Evolutionary conservation across 495 filamentous ascomycete genomes (phyloP), one percentile per base, ranked within the genome.

Genomic region (Clavariopsis aquatica): DNA sequence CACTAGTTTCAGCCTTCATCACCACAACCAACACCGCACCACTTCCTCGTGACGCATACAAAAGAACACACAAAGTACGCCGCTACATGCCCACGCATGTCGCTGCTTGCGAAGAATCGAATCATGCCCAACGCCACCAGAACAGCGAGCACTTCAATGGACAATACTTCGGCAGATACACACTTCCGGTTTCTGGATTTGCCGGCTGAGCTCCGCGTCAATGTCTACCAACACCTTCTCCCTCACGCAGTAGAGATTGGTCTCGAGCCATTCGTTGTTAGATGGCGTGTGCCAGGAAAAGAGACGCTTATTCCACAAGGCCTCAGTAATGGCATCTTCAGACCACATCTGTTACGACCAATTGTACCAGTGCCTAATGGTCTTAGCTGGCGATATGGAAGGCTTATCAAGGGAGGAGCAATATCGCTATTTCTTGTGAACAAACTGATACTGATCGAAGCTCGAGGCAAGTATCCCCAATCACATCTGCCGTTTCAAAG

Each of bases 141-240:
- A n/a, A n/a, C n/a, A n/a, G n/a, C n/a, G n/a, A n/a, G n/a, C n/a
- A n/a, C n/a, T 12, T 34, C 31, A 34, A 34, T 34, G 31, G 31
- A 12, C 31, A 34, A 5, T 12, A 34, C 5, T 12, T n/a, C n/a
- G n/a, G n/a, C 36, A 41, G 19, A 54, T 29, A 31, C 26, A 19
- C 22, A 24, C 20, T 66, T 60, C 26, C 22, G 49, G 19, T 66
- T 66, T 31, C 24, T 60, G 8, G 63, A 54, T 19, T 47, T 66
- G 20, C 49, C 63, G 1, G 55, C 63, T 15, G 63, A 66, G 49
- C 36, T 66, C 7, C 46, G 63, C 7, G 12, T 52, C 8, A 3
- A 15, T 7, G 56, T 66, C 29, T 66, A 60, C 31, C 49, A 54
- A 0, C 20, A 31, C n/a, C 23, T 66, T 1, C 12, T 66, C 1